A percentile compares a stretch with the other conserved stretches of the same genome.
Conservation (phyloP, 306 rosid species). For the Inga oerstediana region DNA sequence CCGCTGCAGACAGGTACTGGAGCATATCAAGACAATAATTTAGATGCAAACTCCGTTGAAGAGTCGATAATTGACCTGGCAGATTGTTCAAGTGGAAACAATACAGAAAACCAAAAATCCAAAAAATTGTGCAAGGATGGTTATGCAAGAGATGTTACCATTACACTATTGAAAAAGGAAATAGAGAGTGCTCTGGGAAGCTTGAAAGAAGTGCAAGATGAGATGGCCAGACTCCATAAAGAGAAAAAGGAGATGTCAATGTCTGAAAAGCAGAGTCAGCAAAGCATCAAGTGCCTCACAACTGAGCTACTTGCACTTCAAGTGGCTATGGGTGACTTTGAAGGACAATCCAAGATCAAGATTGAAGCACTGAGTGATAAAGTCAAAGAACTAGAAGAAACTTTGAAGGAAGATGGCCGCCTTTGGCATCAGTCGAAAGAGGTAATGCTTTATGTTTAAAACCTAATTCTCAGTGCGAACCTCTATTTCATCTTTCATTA, state of each 20-base stretch:
- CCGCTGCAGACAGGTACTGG: constrained; percentile 68
- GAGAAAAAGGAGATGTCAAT: constrained; percentile 67
- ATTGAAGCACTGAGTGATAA: constrained; percentile 55
- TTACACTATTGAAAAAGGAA: constrained; percentile 78
- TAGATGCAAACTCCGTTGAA: constrained; percentile 35
- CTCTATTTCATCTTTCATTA: constrained; percentile 5
- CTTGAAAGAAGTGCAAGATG: constrained; percentile 78
- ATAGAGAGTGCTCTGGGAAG: constrained; percentile 80
- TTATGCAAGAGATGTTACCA: constrained; percentile 60
- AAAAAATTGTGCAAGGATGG: constrained; percentile 37
- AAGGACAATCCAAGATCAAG: constrained; percentile 56
- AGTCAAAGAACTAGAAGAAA: constrained; percentile 52
- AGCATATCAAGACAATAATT: constrained; percentile 37
- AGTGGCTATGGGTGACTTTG: constrained; percentile 56
- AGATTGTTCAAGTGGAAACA: constrained; percentile 37
- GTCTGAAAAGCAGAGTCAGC: constrained; percentile 54
- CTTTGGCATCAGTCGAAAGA: constrained; percentile 60
- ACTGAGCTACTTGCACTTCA: constrained; percentile 62
- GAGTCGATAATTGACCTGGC: constrained; percentile 36
- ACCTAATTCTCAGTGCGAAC: neutral
- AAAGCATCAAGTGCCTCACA: constrained; percentile 53
- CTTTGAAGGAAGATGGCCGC: constrained; percentile 59
- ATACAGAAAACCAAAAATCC: constrained; percentile 37
- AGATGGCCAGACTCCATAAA: constrained; percentile 67
- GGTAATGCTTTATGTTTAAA: constrained; percentile 46